Base-by-base conservation (phyloP, 495 filamentous ascomycete species). In the Trichodelitschia bisporula region DNA sequence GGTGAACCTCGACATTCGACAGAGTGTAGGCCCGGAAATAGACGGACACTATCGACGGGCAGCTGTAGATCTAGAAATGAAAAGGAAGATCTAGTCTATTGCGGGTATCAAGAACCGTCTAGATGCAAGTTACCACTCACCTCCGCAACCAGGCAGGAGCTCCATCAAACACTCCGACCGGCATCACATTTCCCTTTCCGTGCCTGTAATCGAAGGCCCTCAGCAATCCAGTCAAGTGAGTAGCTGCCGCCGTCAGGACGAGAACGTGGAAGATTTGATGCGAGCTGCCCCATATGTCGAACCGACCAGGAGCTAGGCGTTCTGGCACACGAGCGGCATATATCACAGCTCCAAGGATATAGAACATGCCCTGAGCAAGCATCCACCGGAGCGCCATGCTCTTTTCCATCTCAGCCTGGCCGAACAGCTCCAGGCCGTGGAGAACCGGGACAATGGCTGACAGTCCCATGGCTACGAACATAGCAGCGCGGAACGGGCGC, bases 381-480 rank as follows among this genome's bases (percentile, higher is more conserved):
- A 90, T 53, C 78, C 77, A 93, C 26, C 53, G 58, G 17, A 97
- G 66, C 2, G 79, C 78, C 46, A 95, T 90, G 33, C 69, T 64
- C 17, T 66, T 51, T 18, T 69, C 57, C 43, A 77, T 58, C 32
- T 56, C 53, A 11, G 45, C 43, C 10, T 55, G 29, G 6, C 72
- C 72, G 42, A 74, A 77, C 9, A 74, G 42, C 13, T 38, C 32
- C 19, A 86, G 28, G 10, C 74, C 79, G 44, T 91, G 79, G 28
- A 78, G 26, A 13, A 78, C 65, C 0, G 86, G 86, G 31, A 92
- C 57, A 13, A 83, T 54, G 4, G 76, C 80, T 8, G 77, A 91
- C 26, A 80, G 53, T 6, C 86, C 86, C 54, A 95, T 73, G 16
- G 62, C 64, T 24, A 91, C 71, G 48, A 93, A 97, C 79, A 95